A percentile compares a stretch with the other conserved stretches of the same genome.
phyloP scores from a whole-genome alignment of 768 basidiomycete genomes.

The Mrakia hoshinonis region DNA sequence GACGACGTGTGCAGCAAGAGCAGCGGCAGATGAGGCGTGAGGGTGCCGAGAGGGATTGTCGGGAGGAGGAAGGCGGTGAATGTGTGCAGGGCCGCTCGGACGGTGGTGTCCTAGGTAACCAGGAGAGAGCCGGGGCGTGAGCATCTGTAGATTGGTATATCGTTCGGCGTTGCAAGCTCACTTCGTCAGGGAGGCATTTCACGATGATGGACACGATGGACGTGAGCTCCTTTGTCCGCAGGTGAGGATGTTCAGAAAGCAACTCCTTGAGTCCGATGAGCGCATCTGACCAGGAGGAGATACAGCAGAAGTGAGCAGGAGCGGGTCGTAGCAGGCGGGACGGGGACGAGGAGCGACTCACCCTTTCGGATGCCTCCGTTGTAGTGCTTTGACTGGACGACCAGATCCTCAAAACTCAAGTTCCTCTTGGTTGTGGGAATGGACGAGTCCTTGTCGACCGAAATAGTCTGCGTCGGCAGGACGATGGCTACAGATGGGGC shows the following conservation, averaged over 20 bases:
- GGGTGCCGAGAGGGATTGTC: slow-evolving; percentile 37
- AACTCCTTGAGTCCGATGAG: slow-evolving; percentile 64
- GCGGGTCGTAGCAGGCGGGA: neutral
- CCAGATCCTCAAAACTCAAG: slow-evolving; percentile 64
- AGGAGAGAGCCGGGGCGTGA: no score
- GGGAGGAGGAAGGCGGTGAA: slow-evolving; percentile 25
- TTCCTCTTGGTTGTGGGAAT: slow-evolving; percentile 68
- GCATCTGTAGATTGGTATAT: no score
- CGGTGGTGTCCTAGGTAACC: slow-evolving; percentile 1
- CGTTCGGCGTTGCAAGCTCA: neutral
- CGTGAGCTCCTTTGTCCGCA: slow-evolving; percentile 51
- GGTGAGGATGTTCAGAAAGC: slow-evolving; percentile 53
- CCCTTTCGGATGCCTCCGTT: slow-evolving; percentile 68
- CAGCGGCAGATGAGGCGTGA: slow-evolving; percentile 64
- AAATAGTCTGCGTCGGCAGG: slow-evolving; percentile 74
- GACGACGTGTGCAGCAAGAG: slow-evolving; percentile 80
- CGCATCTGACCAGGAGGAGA: slow-evolving; percentile 49
- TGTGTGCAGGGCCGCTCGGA: slow-evolving; percentile 19
- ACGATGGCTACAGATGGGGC: slow-evolving; percentile 59
- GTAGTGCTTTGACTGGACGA: slow-evolving; percentile 74
- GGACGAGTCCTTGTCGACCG: slow-evolving; percentile 49
- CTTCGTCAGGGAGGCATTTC: neutral
- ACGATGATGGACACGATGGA: slow-evolving; percentile 39
- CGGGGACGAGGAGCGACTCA: slow-evolving; percentile 34
- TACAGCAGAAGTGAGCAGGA: neutral